Evolutionary conservation across 768 basidiomycete species (phyloP), one percentile per base, ranked within the genome.

Genomic region (Russula griseocarnosa): DNA sequence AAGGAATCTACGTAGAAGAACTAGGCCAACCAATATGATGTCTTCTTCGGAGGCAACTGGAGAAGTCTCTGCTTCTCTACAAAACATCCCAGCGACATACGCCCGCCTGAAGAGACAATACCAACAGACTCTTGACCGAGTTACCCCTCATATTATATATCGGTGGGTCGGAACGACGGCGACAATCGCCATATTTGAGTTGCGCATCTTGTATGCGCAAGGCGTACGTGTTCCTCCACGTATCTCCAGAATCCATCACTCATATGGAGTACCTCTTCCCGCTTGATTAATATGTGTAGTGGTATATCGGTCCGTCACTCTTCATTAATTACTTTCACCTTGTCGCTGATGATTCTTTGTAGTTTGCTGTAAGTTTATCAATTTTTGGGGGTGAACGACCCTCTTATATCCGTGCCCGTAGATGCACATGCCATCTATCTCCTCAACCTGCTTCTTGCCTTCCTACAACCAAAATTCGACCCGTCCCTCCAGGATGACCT

Each of bases 381-480:
- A 22, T 24, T 32, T 53, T 46, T 24, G 7, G 36, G 3, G 13
- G 14, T 20, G 30, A 40, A 18, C n/a, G 28, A 32, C 24, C n/a
- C 52, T 47, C 28, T 36, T 34, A 65, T 20, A 28, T 28, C 44
- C 44, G 20, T 55, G 54, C 52, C 58, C 40, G 28, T 32, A 90
- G 90, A 96, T 73, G 95, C 91, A 20, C 87, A 91, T 69, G 94
- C 92, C 34, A 98, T 97, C 69, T 98, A 98, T 77, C 85, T 96
- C 66, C 83, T 98, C 64, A 97, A 99, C 78, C 85, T 99, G 58
- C 86, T 99, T 60, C 83, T 99, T 68, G 96, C 97, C 2, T 99
- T 99, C 81, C 81, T 99, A 20, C 95, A 98, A 79, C 97, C 97
- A 38, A 92, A 89, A 74, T 98, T 99, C 74, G 97, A 99, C 76